phyloP scores from a whole-genome alignment of 192 early-diverging fungal species.

The Globomyces pollinis-pini region DNA sequence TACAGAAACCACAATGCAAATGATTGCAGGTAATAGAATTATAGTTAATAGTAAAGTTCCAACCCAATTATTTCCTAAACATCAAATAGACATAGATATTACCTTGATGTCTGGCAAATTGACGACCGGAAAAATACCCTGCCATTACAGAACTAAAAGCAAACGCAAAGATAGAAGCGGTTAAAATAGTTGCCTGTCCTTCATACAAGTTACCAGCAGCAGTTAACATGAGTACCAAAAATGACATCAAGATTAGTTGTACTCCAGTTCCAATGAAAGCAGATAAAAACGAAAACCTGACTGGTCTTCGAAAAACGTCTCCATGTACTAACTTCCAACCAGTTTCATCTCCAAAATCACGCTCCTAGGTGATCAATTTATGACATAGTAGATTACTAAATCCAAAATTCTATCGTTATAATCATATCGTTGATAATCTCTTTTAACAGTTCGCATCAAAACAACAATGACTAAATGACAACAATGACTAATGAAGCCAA shows the following conservation, averaged over 20 bases:
- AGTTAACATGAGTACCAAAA: conserved; percentile 18
- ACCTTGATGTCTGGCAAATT: no score
- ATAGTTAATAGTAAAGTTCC: conserved; percentile 62
- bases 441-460: conserved; percentile 77
- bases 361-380: conserved; percentile 45
- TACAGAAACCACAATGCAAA: conserved; percentile 45
- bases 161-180: conserved; percentile 71
- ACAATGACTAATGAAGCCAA: conserved; percentile 83
- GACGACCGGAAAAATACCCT: conserved; percentile 65
- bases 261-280: conserved; percentile 80
- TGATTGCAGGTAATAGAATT: conserved; percentile 56
- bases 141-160: conserved; percentile 60
- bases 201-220: not conserved
- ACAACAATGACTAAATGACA: conserved; percentile 90
- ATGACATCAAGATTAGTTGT: conserved; percentile 28
- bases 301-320: conserved; percentile 92
- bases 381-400: no score
- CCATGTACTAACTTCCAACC: conserved; percentile 98
- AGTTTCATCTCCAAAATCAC: conserved; percentile 82
- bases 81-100: no score
- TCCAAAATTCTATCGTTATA: conserved; percentile 58
- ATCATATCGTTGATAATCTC: conserved; percentile 92
- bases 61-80: no score
- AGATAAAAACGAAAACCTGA: conserved; percentile 62
- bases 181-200: conserved; percentile 63